Percentiles rank a stretch among this genome's conserved stretches.
phyloP scores from a whole-genome alignment of 2,329 filamentous ascomycete genomes.

The Epichloe aotearoae region DNA sequence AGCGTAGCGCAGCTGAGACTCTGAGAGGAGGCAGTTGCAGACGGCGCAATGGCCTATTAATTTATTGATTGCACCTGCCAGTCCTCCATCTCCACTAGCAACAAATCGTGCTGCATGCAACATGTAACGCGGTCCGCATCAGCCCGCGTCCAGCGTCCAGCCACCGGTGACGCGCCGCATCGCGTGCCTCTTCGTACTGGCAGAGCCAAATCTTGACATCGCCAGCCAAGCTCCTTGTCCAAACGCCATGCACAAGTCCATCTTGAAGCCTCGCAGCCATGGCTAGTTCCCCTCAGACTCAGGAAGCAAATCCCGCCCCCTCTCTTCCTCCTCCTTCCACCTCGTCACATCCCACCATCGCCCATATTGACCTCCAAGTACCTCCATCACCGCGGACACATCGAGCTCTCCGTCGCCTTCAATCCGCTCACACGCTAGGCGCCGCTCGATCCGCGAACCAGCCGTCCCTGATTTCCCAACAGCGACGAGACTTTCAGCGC shows the following conservation, averaged over 20 bases:
- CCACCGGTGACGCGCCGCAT: neutral
- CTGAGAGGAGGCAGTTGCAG: neutral
- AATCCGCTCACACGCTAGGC: constrained; percentile 60
- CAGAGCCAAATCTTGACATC: neutral
- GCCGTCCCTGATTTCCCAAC: constrained; percentile 49
- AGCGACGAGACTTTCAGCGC: constrained; percentile 36
- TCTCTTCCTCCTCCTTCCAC: neutral
- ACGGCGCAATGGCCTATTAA: neutral
- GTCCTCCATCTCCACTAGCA: no score
- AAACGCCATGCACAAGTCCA: neutral
- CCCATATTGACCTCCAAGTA: constrained; percentile 33
- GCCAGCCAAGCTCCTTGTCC: neutral
- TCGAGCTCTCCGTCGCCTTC: constrained; percentile 57
- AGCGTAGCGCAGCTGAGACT: constrained; percentile 2
- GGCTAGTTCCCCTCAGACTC: constrained; percentile 7
- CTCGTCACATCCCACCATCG: constrained; percentile 1
- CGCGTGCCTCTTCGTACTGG: neutral
- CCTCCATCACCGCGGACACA: constrained; percentile 52
- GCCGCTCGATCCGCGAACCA: constrained; percentile 32
- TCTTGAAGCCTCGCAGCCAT: constrained; percentile 1
- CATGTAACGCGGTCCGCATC: neutral
- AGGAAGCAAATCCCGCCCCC: neutral
- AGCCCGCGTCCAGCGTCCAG: no score
- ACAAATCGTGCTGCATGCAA: no score
- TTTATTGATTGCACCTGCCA: no score